These are phyloP conservation scores for Penicillium sp. DNA, from an alignment of 2,329 filamentous ascomycete species.

Conservation along the genomic window DNA sequence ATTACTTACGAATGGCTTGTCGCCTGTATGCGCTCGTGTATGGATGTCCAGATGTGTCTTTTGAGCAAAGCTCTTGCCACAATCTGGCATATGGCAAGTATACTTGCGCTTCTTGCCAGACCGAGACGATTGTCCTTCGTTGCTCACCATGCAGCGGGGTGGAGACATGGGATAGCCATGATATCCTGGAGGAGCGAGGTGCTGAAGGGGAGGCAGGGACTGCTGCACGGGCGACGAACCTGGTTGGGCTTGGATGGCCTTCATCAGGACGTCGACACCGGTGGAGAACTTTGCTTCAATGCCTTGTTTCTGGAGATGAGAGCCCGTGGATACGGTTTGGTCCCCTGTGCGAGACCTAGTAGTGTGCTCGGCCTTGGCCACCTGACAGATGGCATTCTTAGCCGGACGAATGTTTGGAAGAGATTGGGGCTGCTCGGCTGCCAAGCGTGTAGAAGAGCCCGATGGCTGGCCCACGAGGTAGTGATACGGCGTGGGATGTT, in stretches of 20 bases:
- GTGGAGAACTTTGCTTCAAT: constrained; percentile 66
- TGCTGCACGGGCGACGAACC: constrained; percentile 26
- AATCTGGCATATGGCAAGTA: constrained; percentile 67
- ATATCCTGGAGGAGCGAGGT: constrained; percentile 27
- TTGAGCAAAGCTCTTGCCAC: constrained; percentile 78
- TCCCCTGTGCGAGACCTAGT: neutral
- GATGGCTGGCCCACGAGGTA: constrained; percentile 33
- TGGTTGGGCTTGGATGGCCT: constrained; percentile 70
- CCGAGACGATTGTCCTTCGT: constrained; percentile 35
- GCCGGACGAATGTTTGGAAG: constrained; percentile 38
- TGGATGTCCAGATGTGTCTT: constrained; percentile 94
- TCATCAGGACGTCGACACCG: constrained; percentile 82
- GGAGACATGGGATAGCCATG: constrained; percentile 24
- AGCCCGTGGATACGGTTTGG: neutral
- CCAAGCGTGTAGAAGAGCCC: constrained; percentile 27
- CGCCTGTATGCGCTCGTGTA: constrained; percentile 78
- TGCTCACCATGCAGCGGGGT: constrained; percentile 22
- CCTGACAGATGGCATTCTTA: constrained; percentile 35
- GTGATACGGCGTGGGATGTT: constrained; percentile 29
- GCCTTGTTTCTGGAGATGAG: constrained; percentile 19
- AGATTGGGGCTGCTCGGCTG: constrained; percentile 31
- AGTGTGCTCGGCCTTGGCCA: constrained; percentile 18
- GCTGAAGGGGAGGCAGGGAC: constrained; percentile 35
- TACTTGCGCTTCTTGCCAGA: constrained; percentile 58
- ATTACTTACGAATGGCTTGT: constrained; percentile 76